Conservation (phyloP, 1,284 basidiomycete species). For the Bjerkandera adusta region DNA sequence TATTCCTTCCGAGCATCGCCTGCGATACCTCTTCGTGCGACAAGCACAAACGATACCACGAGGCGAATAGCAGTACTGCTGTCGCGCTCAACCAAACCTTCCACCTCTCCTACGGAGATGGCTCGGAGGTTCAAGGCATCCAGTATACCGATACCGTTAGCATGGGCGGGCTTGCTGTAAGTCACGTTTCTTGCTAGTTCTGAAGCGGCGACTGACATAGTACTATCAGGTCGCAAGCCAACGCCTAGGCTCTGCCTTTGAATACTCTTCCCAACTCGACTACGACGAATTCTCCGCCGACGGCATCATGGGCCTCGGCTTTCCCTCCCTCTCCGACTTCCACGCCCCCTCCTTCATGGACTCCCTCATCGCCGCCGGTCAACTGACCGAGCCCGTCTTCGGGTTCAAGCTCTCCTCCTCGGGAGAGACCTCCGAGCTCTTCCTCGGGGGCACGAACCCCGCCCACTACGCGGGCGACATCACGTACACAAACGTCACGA, state of each 20-base stretch:
- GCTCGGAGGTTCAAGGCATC: conserved; percentile 28
- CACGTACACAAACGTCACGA: conserved; percentile 22
- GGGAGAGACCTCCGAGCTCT: conserved; percentile 37
- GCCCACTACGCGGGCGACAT: conserved; percentile 22
- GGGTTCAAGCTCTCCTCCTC: conserved; percentile 34
- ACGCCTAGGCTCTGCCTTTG: conserved; percentile 20
- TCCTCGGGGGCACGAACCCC: conserved; percentile 36
- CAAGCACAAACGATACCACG: conserved; percentile 34
- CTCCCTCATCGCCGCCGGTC: conserved; percentile 21
- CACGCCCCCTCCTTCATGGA: conserved; percentile 22
- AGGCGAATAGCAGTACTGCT: conserved; percentile 31
- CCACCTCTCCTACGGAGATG: conserved; percentile 32
- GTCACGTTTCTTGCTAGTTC: conserved; percentile 13
- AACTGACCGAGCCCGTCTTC: conserved; percentile 31
- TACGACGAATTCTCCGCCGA: conserved; percentile 28
- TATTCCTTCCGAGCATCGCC: conserved; percentile 26
- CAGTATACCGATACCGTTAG: conserved; percentile 35
- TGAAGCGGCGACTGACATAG: background rate
- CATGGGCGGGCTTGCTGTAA: conserved; percentile 33
- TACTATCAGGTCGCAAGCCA: too few species aligned
- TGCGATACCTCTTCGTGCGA: conserved; percentile 30
- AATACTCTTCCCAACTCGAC: too few species aligned
- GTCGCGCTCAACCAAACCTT: conserved; percentile 26
- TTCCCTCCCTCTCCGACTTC: conserved; percentile 24
- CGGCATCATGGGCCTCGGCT: conserved; percentile 32